Base-by-base conservation (phyloP, 805 yeast species). In the Pichia phayaonensis region DNA sequence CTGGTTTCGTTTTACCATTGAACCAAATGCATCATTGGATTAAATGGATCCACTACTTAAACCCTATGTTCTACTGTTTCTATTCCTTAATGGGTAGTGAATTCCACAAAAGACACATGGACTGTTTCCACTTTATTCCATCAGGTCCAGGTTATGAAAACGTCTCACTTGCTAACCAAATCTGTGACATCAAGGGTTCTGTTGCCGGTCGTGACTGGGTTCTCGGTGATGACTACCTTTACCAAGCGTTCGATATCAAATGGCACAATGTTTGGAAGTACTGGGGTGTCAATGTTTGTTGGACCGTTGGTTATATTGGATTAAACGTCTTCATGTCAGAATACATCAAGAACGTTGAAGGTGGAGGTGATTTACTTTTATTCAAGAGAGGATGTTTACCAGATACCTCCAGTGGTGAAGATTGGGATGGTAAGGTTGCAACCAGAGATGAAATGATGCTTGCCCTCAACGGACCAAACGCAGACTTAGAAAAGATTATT, bases 211-310 rank as follows among this genome's bases (percentile, higher is more conserved):
- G 73, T 21, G 51, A 60, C 18, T 61, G 63, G 51, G 85, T 82
- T 46, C 61, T 62, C 51, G 88, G 88, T 62, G 77, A 75, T 49
- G 62, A 61, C 26, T 82, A 79, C 57, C 51, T 81, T 23, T 55
- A 56, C 5, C 59, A 59, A 8, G 63, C 80, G 12, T 87, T 65
- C 66, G 63, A 66, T 42, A 87, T 82, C 69, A 64, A 60, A 24
- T 79, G 74, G 59, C 56, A 66, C 22, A 86, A 88, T 64, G 75
- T 77, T 47, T 88, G 96, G 96, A 80, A 95, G 70, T 84, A 88
- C 63, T 74, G 83, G 52, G 96, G 82, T 55, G 72, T 77, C 50
- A 49, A 71, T 44, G 45, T 75, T 57, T 76, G 66, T 11, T 75
- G 70, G 58, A 61, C 70, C 42, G 41, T 72, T 13, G 72, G 75